Conservation (phyloP, 306 rosid genomes). For the Castanopsis chinensis region DNA sequence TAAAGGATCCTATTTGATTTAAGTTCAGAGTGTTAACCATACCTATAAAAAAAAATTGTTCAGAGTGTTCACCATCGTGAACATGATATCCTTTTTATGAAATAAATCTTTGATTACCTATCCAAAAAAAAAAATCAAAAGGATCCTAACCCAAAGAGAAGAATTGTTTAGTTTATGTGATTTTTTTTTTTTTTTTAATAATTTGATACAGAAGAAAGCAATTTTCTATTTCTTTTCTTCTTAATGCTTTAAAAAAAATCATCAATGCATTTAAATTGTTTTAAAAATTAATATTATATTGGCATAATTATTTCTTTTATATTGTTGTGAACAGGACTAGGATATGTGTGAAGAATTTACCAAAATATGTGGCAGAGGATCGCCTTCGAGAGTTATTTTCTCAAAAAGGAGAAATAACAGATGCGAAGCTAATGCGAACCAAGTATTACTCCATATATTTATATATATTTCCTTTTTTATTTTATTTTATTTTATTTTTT, state of each 20-base stretch:
- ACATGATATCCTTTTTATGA: too few relatives aligned
- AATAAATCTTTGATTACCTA: too few relatives aligned
- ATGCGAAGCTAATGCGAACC: conserved; percentile 77
- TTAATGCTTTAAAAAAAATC: neutral
- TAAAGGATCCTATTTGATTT: too few relatives aligned
- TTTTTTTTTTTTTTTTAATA: neutral
- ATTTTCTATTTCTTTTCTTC: neutral
- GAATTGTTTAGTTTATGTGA: neutral
- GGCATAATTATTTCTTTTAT: neutral
- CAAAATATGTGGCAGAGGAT: conserved; percentile 56
- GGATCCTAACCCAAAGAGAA: neutral
- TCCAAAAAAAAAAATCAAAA: too few relatives aligned
- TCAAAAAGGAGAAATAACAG: conserved; percentile 79
- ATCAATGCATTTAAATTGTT: neutral
- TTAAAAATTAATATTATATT: neutral
- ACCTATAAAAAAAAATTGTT: too few relatives aligned
- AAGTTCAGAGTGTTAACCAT: too few relatives aligned
- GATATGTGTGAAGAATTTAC: conserved; percentile 81
- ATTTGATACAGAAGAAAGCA: neutral
- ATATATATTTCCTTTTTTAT: neutral
- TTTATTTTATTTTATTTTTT: neutral
- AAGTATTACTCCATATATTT: conserved; percentile 37
- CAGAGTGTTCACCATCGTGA: too few relatives aligned
- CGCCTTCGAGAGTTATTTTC: conserved; percentile 62
- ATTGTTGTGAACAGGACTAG: conserved; percentile 61